Conservation (phyloP, 1,284 basidiomycete species). For the Spongiforma sp. region DNA sequence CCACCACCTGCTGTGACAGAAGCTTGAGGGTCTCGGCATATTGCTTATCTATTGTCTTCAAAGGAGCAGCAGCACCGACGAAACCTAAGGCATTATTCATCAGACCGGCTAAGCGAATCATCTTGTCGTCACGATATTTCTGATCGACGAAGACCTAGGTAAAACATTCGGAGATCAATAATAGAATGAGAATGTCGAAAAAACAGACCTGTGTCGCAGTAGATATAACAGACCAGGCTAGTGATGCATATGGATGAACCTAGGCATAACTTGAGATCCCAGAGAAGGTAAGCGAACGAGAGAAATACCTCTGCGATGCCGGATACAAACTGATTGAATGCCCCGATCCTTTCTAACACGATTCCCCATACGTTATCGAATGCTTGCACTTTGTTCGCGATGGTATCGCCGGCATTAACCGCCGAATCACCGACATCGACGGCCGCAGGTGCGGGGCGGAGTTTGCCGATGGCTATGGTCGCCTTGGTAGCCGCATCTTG, state of each 20-base stretch:
- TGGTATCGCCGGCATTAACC: neutral
- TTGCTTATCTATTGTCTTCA: neutral
- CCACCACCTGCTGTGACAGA: neutral
- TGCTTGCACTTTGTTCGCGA: neutral
- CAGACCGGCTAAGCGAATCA: neutral
- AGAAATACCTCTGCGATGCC: neutral
- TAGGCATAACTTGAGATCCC: neutral
- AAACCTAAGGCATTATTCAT: neutral
- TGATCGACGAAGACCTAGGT: neutral
- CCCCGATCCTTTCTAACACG: neutral
- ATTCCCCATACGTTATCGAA: neutral
- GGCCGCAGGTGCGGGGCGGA: neutral
- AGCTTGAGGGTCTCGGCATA: neutral
- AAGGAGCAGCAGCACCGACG: neutral
- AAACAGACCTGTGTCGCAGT: neutral
- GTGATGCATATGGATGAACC: neutral
- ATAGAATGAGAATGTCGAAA: neutral
- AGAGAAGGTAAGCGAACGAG: neutral
- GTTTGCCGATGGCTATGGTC: neutral
- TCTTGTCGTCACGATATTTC: neutral
- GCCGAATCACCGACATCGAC: neutral
- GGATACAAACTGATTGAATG: neutral
- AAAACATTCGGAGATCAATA: neutral
- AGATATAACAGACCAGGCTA: neutral
- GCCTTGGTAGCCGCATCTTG: neutral